Evolutionary conservation across 257 asterid genomes (phyloP).

Genomic region (Solanum chmielewskii): DNA sequence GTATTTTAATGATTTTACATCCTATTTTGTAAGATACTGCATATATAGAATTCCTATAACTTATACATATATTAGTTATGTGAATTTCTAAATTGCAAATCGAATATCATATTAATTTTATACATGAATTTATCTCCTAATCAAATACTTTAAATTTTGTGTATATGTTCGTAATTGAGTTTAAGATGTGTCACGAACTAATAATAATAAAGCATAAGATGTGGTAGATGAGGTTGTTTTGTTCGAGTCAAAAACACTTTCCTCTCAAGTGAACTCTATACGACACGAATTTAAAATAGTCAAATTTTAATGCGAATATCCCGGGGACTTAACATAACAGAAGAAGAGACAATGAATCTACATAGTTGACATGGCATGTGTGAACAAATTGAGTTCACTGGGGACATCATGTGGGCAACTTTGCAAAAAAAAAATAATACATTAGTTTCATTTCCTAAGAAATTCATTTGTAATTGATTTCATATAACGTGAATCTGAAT

Average conservation of each 20-base stretch:
- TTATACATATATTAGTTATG: too few species aligned
- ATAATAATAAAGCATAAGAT: not conserved
- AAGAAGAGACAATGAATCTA: not conserved
- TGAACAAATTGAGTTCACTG: not conserved
- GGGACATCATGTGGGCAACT: conserved; percentile 3
- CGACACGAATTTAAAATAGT: fast-evolving
- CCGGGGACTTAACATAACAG: too few species aligned
- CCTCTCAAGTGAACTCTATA: too few species aligned
- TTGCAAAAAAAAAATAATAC: not conserved
- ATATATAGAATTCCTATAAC: too few species aligned
- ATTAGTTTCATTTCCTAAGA: not conserved
- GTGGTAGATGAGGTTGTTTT: too few species aligned
- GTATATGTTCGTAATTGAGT: too few species aligned
- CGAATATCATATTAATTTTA: too few species aligned
- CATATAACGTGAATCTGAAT: not conserved
- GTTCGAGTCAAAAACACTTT: not conserved
- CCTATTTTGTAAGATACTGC: not conserved
- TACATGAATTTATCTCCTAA: too few species aligned
- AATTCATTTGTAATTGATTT: not conserved
- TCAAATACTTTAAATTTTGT: not conserved
- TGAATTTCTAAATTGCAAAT: too few species aligned
- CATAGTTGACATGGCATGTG: not conserved
- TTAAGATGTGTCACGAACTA: not conserved
- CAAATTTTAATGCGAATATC: too few species aligned
- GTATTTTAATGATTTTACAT: not conserved